Base-by-base conservation (phyloP, 2,329 filamentous ascomycete species). In the Aciculosporium take region DNA sequence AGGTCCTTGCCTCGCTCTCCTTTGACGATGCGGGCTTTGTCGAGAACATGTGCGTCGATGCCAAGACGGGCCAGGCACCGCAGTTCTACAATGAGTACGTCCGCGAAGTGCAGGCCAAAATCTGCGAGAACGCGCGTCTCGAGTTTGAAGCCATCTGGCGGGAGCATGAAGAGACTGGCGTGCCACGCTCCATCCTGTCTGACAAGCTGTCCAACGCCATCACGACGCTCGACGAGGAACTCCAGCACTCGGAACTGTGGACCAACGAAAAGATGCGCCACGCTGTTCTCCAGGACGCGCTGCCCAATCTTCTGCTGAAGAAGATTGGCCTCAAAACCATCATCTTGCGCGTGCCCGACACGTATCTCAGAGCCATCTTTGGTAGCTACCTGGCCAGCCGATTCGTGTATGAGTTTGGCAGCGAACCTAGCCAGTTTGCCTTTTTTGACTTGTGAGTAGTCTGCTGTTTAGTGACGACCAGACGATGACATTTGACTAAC, bases 131-230 rank as follows among this genome's bases (percentile, higher is more conserved):
- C 52, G 91, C 91, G 2, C 71, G 77, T 13, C 77, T 98, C 28
- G 91, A 98, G 63, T 98, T 98, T 52, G 91, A 98, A 66, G 91
- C 91, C 33, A 93, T 98, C 65, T 98, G 91, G 91, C 79, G 85
- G 49, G 91, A 98, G 63, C 78, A 94, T 57, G 79, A 91, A 63
- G 65, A 79, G 58, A 94, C 84, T 2, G 84, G 85, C 40, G 69
- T 79, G 41, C 66, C 85, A 18, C 78, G 88, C 47, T 93, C 86
- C 46, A 76, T 88, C n/a, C 72, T 98, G 42, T 94, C 86, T 37
- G 91, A 98, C 61, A 84, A 81, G 52, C 76, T 98, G 41, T 94
- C 85, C 43, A 68, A 84, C 38, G 89, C 91, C 27, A 98, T 98
- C 58, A 96, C 89, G n/a, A 83, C 84, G 52, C 74, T 98, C 18